Base-by-base conservation (phyloP, 116 monocot species). In the Cymodocea nodosa region DNA sequence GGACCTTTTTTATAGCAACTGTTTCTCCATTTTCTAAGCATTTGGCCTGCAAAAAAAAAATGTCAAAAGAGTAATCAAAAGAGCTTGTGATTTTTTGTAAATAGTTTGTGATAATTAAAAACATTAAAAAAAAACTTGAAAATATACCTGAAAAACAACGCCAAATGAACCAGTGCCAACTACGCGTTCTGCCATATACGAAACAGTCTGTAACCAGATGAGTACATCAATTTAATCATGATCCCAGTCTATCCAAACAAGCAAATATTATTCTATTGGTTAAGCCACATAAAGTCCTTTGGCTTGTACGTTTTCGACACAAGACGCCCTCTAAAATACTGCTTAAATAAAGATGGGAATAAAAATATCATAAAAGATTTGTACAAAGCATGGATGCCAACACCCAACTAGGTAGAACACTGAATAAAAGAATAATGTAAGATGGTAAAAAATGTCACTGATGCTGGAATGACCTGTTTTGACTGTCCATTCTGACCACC, bases 121-220 rank as follows among this genome's bases (percentile, higher is more conserved):
- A 56, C 8, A 35, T 50, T 25, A 66, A 69, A 35, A 18, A 59
- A 44, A 59, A 23, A 56, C 5, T 6, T 10, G 52, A 23, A 30
- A 23, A 66, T 15, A 39, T 78, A 89, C 89, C 89, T 89, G 85
- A 74, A 85, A 85, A 52, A 89, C 89, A 40, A 89, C 83, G 70
- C 89, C 89, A 79, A 89, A 89, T 59, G 89, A 89, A 70, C 89
- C 89, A 50, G 80, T 85, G 39, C 89, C 89, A 63, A 89, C 83
- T 13, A 83, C 76, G 36, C 85, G 85, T 70, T 89, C 89, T 64
- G 89, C 85, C 83, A 85, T 81, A 66, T 85, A 89, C 39, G 80
- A 82, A 51, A 89, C 64, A n/a, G 72, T 89, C 89, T 89, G 73
- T 11, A 39, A 64, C 16, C 16, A 19, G 40, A 62, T 66, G 16